Conservation (phyloP, 225 moss, liverwort and hornwort species). For the Sphagnum tenellum region DNA sequence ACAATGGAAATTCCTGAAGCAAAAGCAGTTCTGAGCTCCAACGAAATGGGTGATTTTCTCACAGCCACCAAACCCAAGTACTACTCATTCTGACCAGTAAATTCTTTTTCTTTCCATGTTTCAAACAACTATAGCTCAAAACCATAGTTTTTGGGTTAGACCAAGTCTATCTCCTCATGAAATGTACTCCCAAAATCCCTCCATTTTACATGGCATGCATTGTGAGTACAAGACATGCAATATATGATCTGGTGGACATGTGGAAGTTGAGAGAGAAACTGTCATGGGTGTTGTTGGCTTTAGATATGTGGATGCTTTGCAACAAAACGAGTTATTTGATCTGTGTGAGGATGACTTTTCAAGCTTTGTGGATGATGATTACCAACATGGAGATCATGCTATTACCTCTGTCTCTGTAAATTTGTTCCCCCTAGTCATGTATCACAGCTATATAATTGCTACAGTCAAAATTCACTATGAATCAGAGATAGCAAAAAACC, state of each 20-base stretch:
- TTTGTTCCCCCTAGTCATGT: too few relatives aligned
- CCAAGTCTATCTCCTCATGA: too few relatives aligned
- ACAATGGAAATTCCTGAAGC: slow-evolving; percentile 7
- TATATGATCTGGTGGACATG: slow-evolving; percentile 20
- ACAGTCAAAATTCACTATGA: too few relatives aligned
- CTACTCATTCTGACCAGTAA: too few relatives aligned
- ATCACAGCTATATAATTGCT: too few relatives aligned
- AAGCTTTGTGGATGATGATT: slow-evolving; percentile 75
- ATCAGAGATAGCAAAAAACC: too few relatives aligned
- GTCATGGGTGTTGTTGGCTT: slow-evolving; percentile 7
- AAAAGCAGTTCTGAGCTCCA: slow-evolving; percentile 19
- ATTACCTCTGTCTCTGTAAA: slow-evolving; percentile 56
- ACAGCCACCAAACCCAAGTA: slow-evolving; percentile 15
- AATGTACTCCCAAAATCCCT: too few relatives aligned
- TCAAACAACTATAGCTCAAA: too few relatives aligned
- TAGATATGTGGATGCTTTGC: slow-evolving; percentile 85
- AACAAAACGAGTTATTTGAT: slow-evolving; percentile 91
- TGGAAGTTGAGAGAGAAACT: slow-evolving; percentile 4
- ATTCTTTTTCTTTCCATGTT: too few relatives aligned
- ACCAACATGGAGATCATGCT: slow-evolving; percentile 62
- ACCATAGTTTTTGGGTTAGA: too few relatives aligned
- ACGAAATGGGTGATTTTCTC: slow-evolving; percentile 24
- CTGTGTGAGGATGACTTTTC: slow-evolving; percentile 88
- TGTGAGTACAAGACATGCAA: too few relatives aligned
- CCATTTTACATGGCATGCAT: too few relatives aligned